phyloP scores from a whole-genome alignment of 306 rosid species.

The Quercus berberidifolia region DNA sequence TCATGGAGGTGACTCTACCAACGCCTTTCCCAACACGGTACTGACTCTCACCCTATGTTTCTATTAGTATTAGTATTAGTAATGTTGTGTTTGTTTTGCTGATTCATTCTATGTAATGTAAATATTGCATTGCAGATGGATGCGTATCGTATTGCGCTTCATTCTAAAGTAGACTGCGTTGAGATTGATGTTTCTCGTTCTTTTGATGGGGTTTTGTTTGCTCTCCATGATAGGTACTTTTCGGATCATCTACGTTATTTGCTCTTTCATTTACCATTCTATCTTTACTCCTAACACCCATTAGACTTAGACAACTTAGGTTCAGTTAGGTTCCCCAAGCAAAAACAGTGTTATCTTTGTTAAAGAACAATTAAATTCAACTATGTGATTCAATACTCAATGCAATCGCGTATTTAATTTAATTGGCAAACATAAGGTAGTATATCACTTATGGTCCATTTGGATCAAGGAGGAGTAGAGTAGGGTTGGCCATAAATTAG shows the following conservation, averaged over 20 bases:
- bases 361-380: no score
- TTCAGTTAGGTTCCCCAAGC: no score
- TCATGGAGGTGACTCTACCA: constrained; percentile 84
- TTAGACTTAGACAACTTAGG: no score
- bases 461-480: no score
- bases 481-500: no score
- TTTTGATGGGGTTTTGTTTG: constrained; percentile 71
- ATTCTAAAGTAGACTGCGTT: constrained; percentile 66
- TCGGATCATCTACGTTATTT: neutral
- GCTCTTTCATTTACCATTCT: neutral
- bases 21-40: constrained; percentile 80
- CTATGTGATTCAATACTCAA: no score
- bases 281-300: no score
- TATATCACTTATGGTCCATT: no score
- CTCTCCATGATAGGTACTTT: constrained; percentile 85
- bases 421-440: no score
- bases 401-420: no score
- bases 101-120: neutral
- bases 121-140: constrained; percentile 38
- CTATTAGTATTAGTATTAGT: neutral
- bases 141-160: constrained; percentile 67
- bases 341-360: no score
- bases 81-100: neutral
- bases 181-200: constrained; percentile 96
- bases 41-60: no score